Conservation (phyloP, 177 flowering plant genomes). For the Vitis hybrid region DNA sequence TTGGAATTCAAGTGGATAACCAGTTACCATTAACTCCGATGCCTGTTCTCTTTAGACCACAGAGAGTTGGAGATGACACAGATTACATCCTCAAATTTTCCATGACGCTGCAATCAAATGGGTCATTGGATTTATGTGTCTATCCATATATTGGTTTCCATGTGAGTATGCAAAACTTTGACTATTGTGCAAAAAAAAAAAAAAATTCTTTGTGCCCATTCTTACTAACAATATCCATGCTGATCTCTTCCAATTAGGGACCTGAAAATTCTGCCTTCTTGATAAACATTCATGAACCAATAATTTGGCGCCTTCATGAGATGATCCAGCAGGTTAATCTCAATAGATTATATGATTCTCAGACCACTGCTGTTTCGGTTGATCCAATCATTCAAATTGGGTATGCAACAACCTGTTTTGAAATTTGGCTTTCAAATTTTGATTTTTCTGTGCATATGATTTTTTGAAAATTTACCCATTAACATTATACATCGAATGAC, state of each 20-base stretch:
- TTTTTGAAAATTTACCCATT: background rate
- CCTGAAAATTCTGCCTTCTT: conserved; percentile 80
- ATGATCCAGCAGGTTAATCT: conserved; percentile 83
- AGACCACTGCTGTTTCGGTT: conserved; percentile 81
- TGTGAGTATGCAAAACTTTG: conserved; percentile 34
- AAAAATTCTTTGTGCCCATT: background rate
- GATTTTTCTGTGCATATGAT: background rate
- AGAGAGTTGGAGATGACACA: conserved; percentile 62
- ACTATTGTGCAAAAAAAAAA: background rate
- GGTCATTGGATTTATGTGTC: conserved; percentile 65
- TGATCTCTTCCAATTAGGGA: conserved; percentile 44
- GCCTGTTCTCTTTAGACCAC: conserved; percentile 97
- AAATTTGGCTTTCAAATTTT: background rate
- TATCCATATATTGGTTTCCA: conserved; percentile 93
- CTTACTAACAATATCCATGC: background rate
- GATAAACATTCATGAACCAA: conserved; percentile 92
- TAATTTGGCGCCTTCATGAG: conserved; percentile 98
- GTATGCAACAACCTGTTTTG: conserved; percentile 35
- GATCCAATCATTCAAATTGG: conserved; percentile 92
- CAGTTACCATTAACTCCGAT: conserved; percentile 90
- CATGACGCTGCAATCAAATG: conserved; percentile 75
- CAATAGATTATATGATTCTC: conserved; percentile 44
- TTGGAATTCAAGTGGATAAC: conserved; percentile 86
- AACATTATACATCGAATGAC: conserved; percentile 20
- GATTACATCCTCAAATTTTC: conserved; percentile 81